Conservation (phyloP, 2,329 filamentous ascomycete species). For the Shiraia sp. region DNA sequence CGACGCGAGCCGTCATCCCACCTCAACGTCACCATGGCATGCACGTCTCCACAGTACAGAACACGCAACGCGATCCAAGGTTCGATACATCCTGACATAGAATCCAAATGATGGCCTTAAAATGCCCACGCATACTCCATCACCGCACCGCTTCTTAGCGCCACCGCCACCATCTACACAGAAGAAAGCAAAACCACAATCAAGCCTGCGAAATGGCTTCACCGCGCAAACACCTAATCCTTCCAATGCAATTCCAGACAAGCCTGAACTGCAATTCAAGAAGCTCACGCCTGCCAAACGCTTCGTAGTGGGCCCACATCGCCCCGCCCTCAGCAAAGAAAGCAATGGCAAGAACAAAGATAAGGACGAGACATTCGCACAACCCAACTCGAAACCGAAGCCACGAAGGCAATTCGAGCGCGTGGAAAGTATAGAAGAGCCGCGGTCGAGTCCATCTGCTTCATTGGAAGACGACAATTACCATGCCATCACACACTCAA, state of each 20-base stretch:
- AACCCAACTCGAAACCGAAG: conserved; percentile 18
- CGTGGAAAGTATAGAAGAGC: conserved; percentile 42
- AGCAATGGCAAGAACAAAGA: conserved; percentile 5
- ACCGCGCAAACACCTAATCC: conserved; percentile 14
- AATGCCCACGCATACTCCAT: conserved; percentile 36
- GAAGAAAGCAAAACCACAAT: conserved; percentile 26
- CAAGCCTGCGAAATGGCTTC: conserved; percentile 27
- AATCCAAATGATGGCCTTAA: conserved; percentile 9
- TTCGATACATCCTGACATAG: neutral
- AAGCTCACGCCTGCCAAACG: conserved; percentile 36
- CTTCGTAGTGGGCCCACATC: conserved; percentile 32
- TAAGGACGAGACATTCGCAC: conserved; percentile 1
- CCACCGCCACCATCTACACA: conserved; percentile 18
- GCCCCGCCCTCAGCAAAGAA: conserved; percentile 1
- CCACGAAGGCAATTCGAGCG: conserved; percentile 23
- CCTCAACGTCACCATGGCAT: conserved; percentile 7
- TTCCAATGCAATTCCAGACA: neutral
- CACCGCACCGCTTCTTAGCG: conserved; percentile 41
- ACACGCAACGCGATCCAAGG: neutral
- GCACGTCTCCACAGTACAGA: neutral
- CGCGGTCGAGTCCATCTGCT: conserved; percentile 24
- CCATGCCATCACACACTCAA: conserved; percentile 9
- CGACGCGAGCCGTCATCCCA: conserved; percentile 2
- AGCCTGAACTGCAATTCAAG: conserved; percentile 9
- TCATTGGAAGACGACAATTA: conserved; percentile 5